phyloP scores from a whole-genome alignment of 768 basidiomycete species.

The Mycena epipterygia region DNA sequence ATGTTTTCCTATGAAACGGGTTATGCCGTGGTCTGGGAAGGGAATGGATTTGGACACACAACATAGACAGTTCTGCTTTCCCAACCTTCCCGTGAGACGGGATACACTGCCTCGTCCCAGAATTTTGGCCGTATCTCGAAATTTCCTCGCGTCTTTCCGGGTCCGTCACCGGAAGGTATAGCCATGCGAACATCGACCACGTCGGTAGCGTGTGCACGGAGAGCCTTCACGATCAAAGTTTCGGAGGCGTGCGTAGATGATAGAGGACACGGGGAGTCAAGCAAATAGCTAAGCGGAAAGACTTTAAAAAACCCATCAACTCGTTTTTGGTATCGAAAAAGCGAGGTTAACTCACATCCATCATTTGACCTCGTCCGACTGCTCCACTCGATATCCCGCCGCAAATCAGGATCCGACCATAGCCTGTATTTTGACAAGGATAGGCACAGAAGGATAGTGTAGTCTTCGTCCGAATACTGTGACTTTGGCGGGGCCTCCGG shows the following conservation, averaged over 20 bases:
- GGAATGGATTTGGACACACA: conserved; percentile 55
- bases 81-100: conserved; percentile 72
- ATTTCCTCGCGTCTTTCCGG: conserved; percentile 34
- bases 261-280: conserved; percentile 49
- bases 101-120: conserved; percentile 62
- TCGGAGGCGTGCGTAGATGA: conserved; percentile 53
- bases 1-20: conserved; percentile 72
- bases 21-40: neutral
- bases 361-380: conserved; percentile 40
- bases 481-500: conserved; percentile 32
- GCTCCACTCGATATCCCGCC: conserved; percentile 60
- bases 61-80: conserved; percentile 71
- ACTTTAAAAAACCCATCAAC: conserved; percentile 54
- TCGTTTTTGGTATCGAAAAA: conserved; percentile 5
- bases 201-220: conserved; percentile 64
- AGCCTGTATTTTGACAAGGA: conserved; percentile 80
- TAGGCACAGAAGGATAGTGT: conserved; percentile 64
- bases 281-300: conserved; percentile 70
- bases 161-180: conserved; percentile 48
- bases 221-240: conserved; percentile 65
- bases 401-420: conserved; percentile 72
- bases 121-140: conserved; percentile 39
- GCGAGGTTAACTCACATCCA: conserved; percentile 61
- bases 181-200: conserved; percentile 74
- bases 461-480: conserved; percentile 55